phyloP scores from a whole-genome alignment of 139 green algal genomes.

The Chlamydomonas sp. region DNA sequence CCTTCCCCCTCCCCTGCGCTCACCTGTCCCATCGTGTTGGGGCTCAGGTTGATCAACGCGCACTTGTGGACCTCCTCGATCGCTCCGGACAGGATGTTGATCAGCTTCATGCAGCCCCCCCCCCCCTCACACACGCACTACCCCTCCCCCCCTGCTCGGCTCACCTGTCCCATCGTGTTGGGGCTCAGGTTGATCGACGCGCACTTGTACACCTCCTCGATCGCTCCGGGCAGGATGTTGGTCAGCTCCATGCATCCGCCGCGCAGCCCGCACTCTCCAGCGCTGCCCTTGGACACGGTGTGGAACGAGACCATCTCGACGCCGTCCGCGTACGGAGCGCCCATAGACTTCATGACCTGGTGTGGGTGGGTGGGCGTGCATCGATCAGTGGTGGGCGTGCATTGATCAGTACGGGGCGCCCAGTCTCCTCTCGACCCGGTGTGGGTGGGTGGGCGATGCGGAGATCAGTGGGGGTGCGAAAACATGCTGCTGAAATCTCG shows the following conservation, averaged over 20 bases:
- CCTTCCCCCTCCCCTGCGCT: too few species aligned
- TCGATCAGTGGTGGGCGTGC: constrained; percentile 29
- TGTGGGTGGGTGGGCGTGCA: constrained; percentile 68
- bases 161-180: constrained; percentile 68
- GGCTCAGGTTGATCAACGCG: constrained; percentile 72
- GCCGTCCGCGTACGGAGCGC: constrained; percentile 34
- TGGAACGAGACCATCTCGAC: constrained; percentile 77
- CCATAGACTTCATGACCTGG: constrained; percentile 69
- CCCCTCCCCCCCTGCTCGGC: too few species aligned
- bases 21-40: constrained; percentile 71
- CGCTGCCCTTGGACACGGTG: constrained; percentile 58
- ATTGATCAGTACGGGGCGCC: not conserved
- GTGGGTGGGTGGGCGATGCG: too few species aligned
- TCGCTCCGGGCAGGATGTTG: constrained; percentile 68
- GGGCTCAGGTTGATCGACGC: constrained; percentile 75
- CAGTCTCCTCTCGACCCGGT: not conserved
- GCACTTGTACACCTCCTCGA: constrained; percentile 83
- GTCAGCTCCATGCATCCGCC: constrained; percentile 82
- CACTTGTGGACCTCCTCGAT: constrained; percentile 82
- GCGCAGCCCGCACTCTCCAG: constrained; percentile 55
- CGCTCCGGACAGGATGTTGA: constrained; percentile 68
- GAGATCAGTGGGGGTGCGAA: not conserved
- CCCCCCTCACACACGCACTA: too few species aligned
- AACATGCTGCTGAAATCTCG: not conserved
- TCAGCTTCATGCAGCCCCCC: constrained; percentile 83